These are phyloP conservation scores for Microcyclospora tardicrescens DNA, from an alignment of 2,329 filamentous ascomycete species.

Conservation along the genomic window DNA sequence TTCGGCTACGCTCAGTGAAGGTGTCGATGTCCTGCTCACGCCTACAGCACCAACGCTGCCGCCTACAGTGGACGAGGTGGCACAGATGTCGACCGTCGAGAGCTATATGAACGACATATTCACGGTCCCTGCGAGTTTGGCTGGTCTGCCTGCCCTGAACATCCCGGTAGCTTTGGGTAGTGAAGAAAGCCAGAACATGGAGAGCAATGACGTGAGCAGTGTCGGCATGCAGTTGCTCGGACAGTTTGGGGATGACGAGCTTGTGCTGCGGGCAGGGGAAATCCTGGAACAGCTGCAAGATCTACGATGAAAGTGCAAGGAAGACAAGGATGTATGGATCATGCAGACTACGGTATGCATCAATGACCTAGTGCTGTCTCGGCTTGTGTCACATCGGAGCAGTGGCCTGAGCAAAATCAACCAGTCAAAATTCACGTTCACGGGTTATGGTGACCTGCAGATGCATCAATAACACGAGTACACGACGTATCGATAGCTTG, in stretches of 20 bases:
- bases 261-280: conserved; percentile 43
- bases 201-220: conserved; percentile 24
- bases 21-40: conserved; percentile 75
- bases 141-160: conserved; percentile 78
- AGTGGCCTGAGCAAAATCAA: no score
- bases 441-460: no score
- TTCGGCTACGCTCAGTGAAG: conserved; percentile 36
- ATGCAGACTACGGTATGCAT: no score
- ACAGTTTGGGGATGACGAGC: conserved; percentile 65
- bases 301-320: no score
- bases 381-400: no score
- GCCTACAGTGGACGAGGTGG: conserved; percentile 49
- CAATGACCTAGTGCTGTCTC: no score
- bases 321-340: no score
- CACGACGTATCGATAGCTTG: no score
- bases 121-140: conserved; percentile 86
- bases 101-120: conserved; percentile 90
- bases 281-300: no score
- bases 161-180: conserved; percentile 47
- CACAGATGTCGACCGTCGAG: conserved; percentile 47
- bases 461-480: no score
- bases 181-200: conserved; percentile 4
- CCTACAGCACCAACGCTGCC: conserved; percentile 73
- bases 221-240: conserved; percentile 64
- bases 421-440: no score